Conservation (phyloP, 108 stramenopile species). For the Schizochytrium sp. region DNA sequence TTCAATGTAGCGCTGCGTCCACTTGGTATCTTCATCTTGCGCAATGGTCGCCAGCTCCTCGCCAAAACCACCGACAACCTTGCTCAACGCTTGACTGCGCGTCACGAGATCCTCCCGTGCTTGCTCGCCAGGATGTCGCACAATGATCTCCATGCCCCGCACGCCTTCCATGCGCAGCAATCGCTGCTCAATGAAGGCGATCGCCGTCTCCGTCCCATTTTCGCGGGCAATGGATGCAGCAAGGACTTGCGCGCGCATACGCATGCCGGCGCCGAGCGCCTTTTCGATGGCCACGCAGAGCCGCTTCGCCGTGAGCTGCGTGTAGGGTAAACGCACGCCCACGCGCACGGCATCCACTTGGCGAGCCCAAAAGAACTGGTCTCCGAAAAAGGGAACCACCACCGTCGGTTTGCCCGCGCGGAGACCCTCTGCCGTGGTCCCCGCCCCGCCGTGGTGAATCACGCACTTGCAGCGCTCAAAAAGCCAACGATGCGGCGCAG, state of each 20-base stretch:
- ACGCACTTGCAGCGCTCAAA: conserved; percentile 60
- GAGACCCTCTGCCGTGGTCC: conserved; percentile 68
- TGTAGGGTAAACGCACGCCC: neutral
- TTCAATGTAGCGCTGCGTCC: neutral
- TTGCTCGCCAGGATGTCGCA: neutral
- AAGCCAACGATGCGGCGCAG: conserved; percentile 65
- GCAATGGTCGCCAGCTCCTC: neutral
- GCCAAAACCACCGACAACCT: neutral
- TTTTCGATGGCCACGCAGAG: conserved; percentile 14
- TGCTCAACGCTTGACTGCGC: neutral
- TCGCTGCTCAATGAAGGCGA: neutral
- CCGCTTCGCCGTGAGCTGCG: neutral
- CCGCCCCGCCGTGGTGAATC: conserved; percentile 76
- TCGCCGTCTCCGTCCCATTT: neutral
- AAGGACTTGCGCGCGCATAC: conserved; percentile 9
- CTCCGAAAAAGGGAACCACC: conserved; percentile 60
- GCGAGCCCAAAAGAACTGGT: neutral
- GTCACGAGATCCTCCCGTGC: neutral
- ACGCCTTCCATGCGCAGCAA: neutral
- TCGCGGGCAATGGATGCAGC: neutral
- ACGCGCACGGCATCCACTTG: neutral
- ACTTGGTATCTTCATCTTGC: neutral
- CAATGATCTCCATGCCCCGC: neutral
- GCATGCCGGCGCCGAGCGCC: neutral
- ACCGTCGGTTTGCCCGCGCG: conserved; percentile 62